Base-by-base conservation (phyloP, 768 basidiomycete species). In the Guyanaporus albipodus region DNA sequence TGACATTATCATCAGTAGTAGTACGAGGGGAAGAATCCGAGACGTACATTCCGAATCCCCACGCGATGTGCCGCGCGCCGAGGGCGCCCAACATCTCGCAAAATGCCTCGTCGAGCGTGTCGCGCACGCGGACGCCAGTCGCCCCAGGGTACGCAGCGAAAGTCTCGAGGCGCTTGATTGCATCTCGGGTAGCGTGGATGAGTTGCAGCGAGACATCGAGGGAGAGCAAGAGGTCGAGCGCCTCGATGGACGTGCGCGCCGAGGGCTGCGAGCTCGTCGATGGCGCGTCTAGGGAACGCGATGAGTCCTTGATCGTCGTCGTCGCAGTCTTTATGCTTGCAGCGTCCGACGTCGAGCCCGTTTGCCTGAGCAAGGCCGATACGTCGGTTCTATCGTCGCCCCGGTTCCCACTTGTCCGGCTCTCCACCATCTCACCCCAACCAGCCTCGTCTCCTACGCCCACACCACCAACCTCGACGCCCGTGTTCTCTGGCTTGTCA, bases 91-190 rank as follows among this genome's bases (percentile, higher is more conserved):
- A 68, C 70, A 95, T 73, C 34, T 94, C 72, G 27, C 93, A 85
- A 49, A 97, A 97, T 4, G 91, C 69, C 66, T 98, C 95, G 66
- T 99, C 94, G 47, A 97, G 86, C 2, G 92, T 92, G 59, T 97
- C 93, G 24, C 83, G 73, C 2, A 99, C 93, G 4, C 88, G 83
- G 50, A 80, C 79, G 4, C 96, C 95, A 50, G 88, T 91, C 48
- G 80, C 77, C 0, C 91, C 90, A 0, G 93, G 91, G 62, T 96
- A 99, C 8, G 77, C 78, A 0, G 79, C 73, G 63, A 98, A 99
- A 3, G 85, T 91, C 61, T 99, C 92, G 2, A 91, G 83, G 11
- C 96, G 82, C 66, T 98, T 97, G 33, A 94, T 75, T 0, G 87
- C 80, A 51, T 96, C 93, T 42, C 94, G 86, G 59, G 91, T 86